Evolutionary conservation across 108 stramenopile genomes (phyloP), one percentile per base, ranked within the genome.

Genomic region (Asterionellopsis glacialis): DNA sequence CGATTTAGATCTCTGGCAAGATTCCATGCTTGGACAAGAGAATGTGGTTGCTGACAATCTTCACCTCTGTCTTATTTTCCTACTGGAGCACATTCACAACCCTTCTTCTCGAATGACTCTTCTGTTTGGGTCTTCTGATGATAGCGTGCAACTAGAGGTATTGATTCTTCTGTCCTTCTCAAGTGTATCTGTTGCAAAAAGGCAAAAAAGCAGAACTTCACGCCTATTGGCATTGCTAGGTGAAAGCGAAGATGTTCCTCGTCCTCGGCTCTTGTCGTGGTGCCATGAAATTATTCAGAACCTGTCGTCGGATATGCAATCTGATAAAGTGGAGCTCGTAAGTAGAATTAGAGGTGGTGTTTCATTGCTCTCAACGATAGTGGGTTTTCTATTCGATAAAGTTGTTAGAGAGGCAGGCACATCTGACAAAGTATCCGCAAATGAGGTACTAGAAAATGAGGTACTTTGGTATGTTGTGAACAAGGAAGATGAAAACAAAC

Each of bases 381-480:
- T 77, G 10, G 51, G 39, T 22, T n/a, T 51, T 21, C 59, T 33
- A 51, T 66, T 59, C 62, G 62, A 11, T 55, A 42, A 14, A 9
- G 6, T 56, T 18, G 56, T 59, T 21, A 63, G 60, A 62, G 56
- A 45, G 19, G 15, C 11, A 9, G 16, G 13, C 12, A 4, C 13
- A 11, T 11, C 45, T 22, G 27, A 51, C 41, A 7, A 33, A 33
- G 33, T 33, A 33, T 33, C 33, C 2, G 21, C 41, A 11, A 38
- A n/a, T 24, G 55, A 65, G 44, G 44, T 76, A 12, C 14, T 64
- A 44, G 76, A 80, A 60, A 85, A 85, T 11, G 80, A 87, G 40
- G 59, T 60, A 14, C 27, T 85, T 9, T 88, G 79, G 82, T 91
- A 91, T 63, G 69, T 85, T 21, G 51, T 61, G 0, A 43, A 79